Base-by-base conservation (phyloP, 1,284 basidiomycete species). In the Fistulina hepatica region DNA sequence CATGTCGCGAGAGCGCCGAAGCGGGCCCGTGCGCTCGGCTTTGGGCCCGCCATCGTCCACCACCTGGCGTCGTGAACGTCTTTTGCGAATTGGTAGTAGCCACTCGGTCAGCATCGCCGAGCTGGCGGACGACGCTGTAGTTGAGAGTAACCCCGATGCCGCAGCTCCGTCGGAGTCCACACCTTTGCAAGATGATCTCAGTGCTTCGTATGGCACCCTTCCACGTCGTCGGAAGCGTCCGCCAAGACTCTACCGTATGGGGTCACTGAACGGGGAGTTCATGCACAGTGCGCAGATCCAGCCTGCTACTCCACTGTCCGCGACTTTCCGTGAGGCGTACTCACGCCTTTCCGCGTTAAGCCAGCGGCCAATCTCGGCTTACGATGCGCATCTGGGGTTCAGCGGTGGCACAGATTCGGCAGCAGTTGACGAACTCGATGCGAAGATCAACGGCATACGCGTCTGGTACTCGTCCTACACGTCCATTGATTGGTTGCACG, bases 391-490 rank as follows among this genome's bases (percentile, higher is more conserved):
- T 2, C 53, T 65, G 24, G 55, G 48, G 23, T 51, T 50, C 43
- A 56, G 51, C 15, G 44, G 42, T 26, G 39, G 43, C 17, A 38
- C 50, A 15, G 56, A 59, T 36, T 53, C 59, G 12, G 25, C 25
- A 3, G 25, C 12, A 11, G 25, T 15, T 11, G 67, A 67, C 16
- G 73, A 73, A 33, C 60, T 73, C 16, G 77, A 80, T 47, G 69
- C 77, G 31, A 73, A 72, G 49, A 76, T 78, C 28, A 93, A 93
- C 47, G 90, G 90, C 21, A 78, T 86, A 34, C 80, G 90, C 24
- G 86, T 93, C 21, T 94, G 90, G 90, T 93, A 92, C 57, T 81
- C 83, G 25, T 88, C 78, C 8, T 90, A 80, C 60, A 75, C 78
- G 2, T 81, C 79, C 26, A 77, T 88, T 43, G 90, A 93, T 57